Percentiles rank a stretch among this genome's conserved stretches.
Evolutionary conservation across 2,329 filamentous ascomycete genomes (phyloP).

Genomic region (Aphanoascus verrucosus): DNA sequence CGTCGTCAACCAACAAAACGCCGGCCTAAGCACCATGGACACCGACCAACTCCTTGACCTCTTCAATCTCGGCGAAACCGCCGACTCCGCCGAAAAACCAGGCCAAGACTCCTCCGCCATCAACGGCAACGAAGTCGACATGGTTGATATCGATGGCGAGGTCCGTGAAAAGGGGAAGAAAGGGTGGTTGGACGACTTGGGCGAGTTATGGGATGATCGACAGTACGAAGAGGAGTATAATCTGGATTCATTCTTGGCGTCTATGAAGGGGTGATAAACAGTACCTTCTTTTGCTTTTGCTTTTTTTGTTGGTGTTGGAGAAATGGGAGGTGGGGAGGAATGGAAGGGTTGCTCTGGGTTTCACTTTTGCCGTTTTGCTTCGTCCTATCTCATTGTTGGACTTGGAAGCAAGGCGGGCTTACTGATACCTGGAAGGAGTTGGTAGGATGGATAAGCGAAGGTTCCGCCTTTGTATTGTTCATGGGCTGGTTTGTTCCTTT

Average conservation of each 20-base stretch:
- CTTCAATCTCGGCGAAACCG: conserved; percentile 75
- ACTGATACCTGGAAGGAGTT: too few species aligned
- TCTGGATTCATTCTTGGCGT: conserved; percentile 86
- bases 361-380: too few species aligned
- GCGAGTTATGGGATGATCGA: conserved; percentile 91
- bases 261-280: conserved; percentile 52
- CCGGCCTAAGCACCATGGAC: conserved; percentile 88
- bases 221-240: conserved; percentile 99
- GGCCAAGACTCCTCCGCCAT: conserved; percentile 54
- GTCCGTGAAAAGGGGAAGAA: conserved; percentile 93
- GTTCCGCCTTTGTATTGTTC: too few species aligned
- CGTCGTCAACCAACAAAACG: conserved; percentile 98
- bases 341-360: too few species aligned
- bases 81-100: conserved; percentile 47
- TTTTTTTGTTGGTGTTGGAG: too few species aligned
- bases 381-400: too few species aligned
- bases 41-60: conserved; percentile 96
- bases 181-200: conserved; percentile 87
- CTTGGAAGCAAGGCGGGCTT: too few species aligned
- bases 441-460: too few species aligned
- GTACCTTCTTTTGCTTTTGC: too few species aligned
- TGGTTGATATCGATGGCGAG: conserved; percentile 88
- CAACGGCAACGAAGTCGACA: conserved; percentile 51
- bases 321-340: too few species aligned
- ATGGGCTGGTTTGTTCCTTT: too few species aligned